Evolutionary conservation across 2,329 filamentous ascomycete genomes (phyloP).

Genomic region (Verticillium nonalfalfae): DNA sequence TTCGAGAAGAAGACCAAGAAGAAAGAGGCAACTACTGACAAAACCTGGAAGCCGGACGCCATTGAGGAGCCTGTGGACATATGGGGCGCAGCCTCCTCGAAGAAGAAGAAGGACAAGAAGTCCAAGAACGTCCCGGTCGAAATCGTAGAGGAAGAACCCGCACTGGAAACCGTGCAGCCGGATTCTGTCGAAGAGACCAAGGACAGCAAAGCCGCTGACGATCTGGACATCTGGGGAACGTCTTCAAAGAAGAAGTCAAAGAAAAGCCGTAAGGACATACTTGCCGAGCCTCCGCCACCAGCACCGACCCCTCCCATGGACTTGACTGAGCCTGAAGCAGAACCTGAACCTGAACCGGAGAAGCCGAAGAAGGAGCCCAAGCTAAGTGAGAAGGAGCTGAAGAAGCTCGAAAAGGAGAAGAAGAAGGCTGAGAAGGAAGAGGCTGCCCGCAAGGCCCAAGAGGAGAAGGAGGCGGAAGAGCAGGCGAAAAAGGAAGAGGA

Average conservation of each 20-base stretch:
- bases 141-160: constrained; percentile 33
- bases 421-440: constrained; percentile 33
- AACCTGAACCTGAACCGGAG: constrained; percentile 28
- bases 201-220: constrained; percentile 34
- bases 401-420: constrained; percentile 44
- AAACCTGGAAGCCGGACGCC: constrained; percentile 29
- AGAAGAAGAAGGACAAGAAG: constrained; percentile 38
- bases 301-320: constrained; percentile 43
- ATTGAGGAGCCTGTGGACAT: constrained; percentile 30
- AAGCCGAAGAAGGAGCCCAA: constrained; percentile 36
- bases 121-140: constrained; percentile 42
- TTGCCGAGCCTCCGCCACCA: constrained; percentile 37
- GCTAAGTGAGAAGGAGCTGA: constrained; percentile 42
- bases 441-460: constrained; percentile 34
- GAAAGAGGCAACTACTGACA: constrained; percentile 14
- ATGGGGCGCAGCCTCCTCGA: constrained; percentile 20
- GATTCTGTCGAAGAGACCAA: constrained; percentile 37
- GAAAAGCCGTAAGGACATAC: constrained; percentile 29
- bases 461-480: constrained; percentile 21
- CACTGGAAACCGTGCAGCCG: constrained; percentile 39
- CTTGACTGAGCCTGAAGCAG: constrained; percentile 32
- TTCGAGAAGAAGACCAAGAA: constrained; percentile 19
- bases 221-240: constrained; percentile 27
- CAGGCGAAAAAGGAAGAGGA: constrained; percentile 18
- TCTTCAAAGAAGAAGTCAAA: constrained; percentile 38